phyloP scores from a whole-genome alignment of 148 eudicot genomes.

The Rhododendron molle region DNA sequence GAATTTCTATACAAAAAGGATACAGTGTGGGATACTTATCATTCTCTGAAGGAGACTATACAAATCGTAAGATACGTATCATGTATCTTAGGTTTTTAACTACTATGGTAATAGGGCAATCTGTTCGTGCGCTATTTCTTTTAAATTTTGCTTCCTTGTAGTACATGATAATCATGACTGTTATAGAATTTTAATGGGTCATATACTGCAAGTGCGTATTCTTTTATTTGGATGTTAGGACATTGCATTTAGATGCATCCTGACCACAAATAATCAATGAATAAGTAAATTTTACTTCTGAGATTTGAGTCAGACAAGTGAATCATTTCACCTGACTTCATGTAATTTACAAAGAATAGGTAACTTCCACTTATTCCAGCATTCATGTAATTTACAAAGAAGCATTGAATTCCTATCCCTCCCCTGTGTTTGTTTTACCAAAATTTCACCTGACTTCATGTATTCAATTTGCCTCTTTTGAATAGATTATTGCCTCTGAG shows the following conservation, averaged over 20 bases:
- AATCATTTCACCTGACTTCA: no score
- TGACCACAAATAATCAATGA: background rate
- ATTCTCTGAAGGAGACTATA: no score
- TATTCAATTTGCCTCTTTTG: background rate
- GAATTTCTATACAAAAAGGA: no score
- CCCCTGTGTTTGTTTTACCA: background rate
- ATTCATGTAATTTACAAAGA: background rate
- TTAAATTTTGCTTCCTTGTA: background rate
- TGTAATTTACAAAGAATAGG: background rate
- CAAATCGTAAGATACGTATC: no score
- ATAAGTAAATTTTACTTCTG: background rate
- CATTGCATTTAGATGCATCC: background rate
- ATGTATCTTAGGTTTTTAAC: no score
- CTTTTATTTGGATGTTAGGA: background rate
- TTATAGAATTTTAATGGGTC: background rate
- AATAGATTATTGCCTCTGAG: constrained; percentile 85
- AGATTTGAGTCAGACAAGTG: background rate
- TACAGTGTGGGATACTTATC: no score
- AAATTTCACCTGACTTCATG: background rate
- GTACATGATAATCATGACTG: background rate
- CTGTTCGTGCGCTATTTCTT: background rate
- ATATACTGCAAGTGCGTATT: background rate
- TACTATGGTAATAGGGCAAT: background rate
- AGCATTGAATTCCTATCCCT: background rate
- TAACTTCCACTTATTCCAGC: background rate